Base-by-base conservation (phyloP, 2,329 filamentous ascomycete species). In the Samsoniella hepiali region DNA sequence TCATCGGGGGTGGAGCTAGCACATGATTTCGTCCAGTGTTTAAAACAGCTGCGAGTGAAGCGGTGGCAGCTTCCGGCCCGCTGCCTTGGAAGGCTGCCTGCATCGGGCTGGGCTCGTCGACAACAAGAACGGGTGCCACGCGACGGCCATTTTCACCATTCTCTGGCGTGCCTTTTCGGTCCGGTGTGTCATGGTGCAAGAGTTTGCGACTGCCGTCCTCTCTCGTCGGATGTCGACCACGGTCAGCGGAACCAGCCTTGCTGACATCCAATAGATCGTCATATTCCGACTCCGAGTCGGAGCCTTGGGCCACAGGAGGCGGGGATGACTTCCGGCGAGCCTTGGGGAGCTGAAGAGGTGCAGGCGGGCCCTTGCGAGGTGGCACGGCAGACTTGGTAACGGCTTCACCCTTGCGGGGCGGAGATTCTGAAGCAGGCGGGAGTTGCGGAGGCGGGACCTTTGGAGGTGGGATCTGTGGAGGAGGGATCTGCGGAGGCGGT, bases 161-260 rank as follows among this genome's bases (percentile, higher is more conserved):
- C 6, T 62, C 50, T 5, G 13, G 1, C 5, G 31, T 40, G 8
- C 8, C 29, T 5, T 10, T n/a, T 13, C 22, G 51, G 22, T 55
- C 17, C 29, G 17, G 8, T 4, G n/a, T 22, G 38, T 5, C 13
- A 11, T 22, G 7, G 3, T 17, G 8, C 8, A 8, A 17, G 15
- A 3, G 31, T 5, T n/a, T 11, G 3, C 49, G 22, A 29, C n/a
- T 31, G 66, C 96, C 92, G 66, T 97, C 91, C 73, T 94, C 92
- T 59, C 93, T 85, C 3, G 93, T 97, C 74, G 90, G 91, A 69
- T 91, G 84, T 64, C 93, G 85, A 9, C 93, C 94, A 66, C 93
- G 84, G 59, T 86, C 79, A 13, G 84, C 79, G 42, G 83, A 77
- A 0, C 83, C 79, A 57, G 88, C 79, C 66, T 90, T 88, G 51